phyloP scores from a whole-genome alignment of 2,329 filamentous ascomycete genomes.

The Sordariomycetes sp. region DNA sequence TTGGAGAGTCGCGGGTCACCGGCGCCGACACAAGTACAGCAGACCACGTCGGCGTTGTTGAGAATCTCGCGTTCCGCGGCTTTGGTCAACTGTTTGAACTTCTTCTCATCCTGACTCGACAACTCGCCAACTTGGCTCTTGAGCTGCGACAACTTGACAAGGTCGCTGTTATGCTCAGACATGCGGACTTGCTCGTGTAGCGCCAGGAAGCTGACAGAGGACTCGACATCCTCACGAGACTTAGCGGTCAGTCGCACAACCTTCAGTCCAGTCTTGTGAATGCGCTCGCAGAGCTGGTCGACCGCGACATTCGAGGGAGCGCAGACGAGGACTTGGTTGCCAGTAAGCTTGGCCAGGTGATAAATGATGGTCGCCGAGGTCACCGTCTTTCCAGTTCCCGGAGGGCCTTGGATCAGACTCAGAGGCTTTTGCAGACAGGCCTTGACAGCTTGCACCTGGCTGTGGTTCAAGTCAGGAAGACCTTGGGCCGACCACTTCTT shows the following conservation, averaged over 20 bases:
- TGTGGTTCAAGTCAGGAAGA: conserved; percentile 87
- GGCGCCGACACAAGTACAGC: conserved; percentile 96
- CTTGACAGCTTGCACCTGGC: conserved; percentile 94
- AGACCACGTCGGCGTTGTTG: conserved; percentile 92
- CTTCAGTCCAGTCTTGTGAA: conserved; percentile 89
- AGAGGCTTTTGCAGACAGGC: conserved; percentile 88
- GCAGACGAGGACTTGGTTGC: conserved; percentile 89
- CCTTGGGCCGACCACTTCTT: conserved; percentile 96
- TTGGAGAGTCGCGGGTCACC: conserved; percentile 92
- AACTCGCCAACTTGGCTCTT: conserved; percentile 88
- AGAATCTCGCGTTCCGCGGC: conserved; percentile 92
- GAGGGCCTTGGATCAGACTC: conserved; percentile 92
- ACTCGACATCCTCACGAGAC: conserved; percentile 96
- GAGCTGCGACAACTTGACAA: conserved; percentile 85
- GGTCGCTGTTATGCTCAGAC: conserved; percentile 91
- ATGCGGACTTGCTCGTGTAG: conserved; percentile 95
- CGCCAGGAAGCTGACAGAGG: conserved; percentile 91
- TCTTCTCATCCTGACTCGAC: conserved; percentile 95
- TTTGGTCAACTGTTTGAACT: conserved; percentile 91
- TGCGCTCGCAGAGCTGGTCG: conserved; percentile 94
- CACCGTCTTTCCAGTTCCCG: conserved; percentile 96
- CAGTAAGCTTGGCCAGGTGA: conserved; percentile 90
- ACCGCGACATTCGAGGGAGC: conserved; percentile 98
- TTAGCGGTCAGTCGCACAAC: conserved; percentile 98
- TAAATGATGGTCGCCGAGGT: conserved; percentile 99